phyloP scores from a whole-genome alignment of 1,284 basidiomycete species.

The Apiotrichum veenhuisii region DNA sequence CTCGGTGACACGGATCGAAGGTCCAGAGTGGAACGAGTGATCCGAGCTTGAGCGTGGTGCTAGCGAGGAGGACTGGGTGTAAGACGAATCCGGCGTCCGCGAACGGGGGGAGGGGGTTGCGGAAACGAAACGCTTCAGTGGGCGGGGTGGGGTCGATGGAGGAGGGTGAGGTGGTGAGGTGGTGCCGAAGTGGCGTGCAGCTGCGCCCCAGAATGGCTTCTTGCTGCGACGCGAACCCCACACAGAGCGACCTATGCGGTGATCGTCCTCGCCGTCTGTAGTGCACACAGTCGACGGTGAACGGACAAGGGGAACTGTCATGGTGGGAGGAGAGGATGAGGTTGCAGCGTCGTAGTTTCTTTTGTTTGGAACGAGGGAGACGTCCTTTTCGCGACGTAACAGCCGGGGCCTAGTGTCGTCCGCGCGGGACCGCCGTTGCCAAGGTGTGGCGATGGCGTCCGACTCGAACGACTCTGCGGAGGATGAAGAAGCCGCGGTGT shows the following conservation, averaged over 20 bases:
- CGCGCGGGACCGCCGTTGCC: constrained; percentile 4
- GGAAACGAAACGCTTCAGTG: background rate
- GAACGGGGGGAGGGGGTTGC: background rate
- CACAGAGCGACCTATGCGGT: background rate
- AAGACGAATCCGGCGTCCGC: background rate
- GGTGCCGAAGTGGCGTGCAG: background rate
- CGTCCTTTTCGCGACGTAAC: too few species aligned
- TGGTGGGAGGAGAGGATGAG: background rate
- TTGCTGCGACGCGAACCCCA: background rate
- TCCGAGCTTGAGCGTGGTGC: constrained; percentile 5
- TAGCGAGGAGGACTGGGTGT: background rate
- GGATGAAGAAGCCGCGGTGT: background rate
- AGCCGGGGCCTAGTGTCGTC: background rate
- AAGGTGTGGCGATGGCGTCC: constrained; percentile 6
- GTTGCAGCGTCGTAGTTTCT: background rate
- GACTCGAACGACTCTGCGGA: constrained; percentile 8
- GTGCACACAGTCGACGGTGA: constrained; percentile 3
- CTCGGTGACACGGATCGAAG: constrained; percentile 13
- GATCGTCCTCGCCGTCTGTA: constrained; percentile 11
- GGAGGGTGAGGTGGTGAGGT: background rate
- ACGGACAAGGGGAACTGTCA: background rate
- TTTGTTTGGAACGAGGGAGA: background rate
- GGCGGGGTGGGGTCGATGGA: background rate
- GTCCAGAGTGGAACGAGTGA: constrained; percentile 5
- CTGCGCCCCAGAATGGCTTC: background rate